phyloP scores from a whole-genome alignment of 176 grass and related monocot species.

The Cocos nucifera region DNA sequence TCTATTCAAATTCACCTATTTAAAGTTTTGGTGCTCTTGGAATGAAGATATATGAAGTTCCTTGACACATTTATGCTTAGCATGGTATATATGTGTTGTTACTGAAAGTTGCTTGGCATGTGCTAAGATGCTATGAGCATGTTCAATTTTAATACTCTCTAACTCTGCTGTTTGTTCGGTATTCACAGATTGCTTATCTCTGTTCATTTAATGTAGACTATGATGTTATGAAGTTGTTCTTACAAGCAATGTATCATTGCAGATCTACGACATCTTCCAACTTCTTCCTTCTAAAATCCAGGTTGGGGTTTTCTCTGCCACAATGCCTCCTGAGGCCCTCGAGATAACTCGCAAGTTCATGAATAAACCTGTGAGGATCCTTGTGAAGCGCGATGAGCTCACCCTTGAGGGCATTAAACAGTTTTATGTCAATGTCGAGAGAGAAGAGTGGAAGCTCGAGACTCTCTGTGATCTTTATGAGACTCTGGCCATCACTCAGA shows the following conservation, averaged over 20 bases:
- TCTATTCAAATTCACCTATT: too few relatives aligned
- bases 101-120: too few relatives aligned
- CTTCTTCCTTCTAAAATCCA: constrained; percentile 73
- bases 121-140: too few relatives aligned
- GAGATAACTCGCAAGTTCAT: constrained; percentile 94
- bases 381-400: constrained; percentile 93
- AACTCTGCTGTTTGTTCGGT: too few relatives aligned
- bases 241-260: constrained; percentile 1
- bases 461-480: constrained; percentile 86
- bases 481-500: constrained; percentile 84
- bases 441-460: constrained; percentile 93
- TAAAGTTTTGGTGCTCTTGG: too few relatives aligned
- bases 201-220: too few relatives aligned
- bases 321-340: constrained; percentile 82
- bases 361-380: constrained; percentile 91
- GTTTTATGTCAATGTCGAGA: constrained; percentile 86
- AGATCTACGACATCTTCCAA: constrained; percentile 97
- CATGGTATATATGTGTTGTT: too few relatives aligned
- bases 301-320: constrained; percentile 87
- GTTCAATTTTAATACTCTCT: too few relatives aligned
- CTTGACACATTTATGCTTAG: too few relatives aligned
- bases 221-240: too few relatives aligned
- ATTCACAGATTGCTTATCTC: too few relatives aligned
- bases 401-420: constrained; percentile 96
- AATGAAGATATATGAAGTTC: too few relatives aligned